Percentiles rank a stretch among this genome's conserved stretches.
These are phyloP conservation scores for Phtheirospermum japonicum DNA, from an alignment of 257 asterid genomes.

Conservation along the genomic window DNA sequence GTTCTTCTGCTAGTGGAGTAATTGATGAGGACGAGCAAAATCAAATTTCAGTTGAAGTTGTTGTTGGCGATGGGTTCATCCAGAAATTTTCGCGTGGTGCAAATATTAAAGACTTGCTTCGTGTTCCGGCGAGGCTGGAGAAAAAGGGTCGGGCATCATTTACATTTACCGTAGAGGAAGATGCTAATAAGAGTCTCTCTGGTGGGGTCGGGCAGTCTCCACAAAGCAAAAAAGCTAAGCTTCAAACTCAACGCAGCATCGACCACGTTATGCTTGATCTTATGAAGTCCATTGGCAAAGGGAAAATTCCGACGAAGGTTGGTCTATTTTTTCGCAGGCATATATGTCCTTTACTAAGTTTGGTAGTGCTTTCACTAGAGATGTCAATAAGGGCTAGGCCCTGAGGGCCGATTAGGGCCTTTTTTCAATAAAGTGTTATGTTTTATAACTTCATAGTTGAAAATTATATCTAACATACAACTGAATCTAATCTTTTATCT, in stretches of 20 bases:
- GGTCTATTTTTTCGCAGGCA: conserved; percentile 19
- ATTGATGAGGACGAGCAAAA: conserved; percentile 54
- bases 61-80: conserved; percentile 55
- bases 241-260: conserved; percentile 52
- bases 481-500: no score
- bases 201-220: conserved; percentile 48
- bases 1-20: conserved; percentile 47
- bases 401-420: no score
- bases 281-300: conserved; percentile 78
- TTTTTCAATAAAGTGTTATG: no score
- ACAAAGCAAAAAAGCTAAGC: conserved; percentile 56
- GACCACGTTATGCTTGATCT: conserved; percentile 82
- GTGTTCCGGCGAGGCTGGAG: conserved; percentile 89
- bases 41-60: conserved; percentile 69
- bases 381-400: no score
- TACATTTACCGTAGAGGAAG: conserved; percentile 81
- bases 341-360: conserved; percentile 1
- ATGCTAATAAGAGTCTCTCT: conserved; percentile 39
- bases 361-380: neutral
- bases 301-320: conserved; percentile 87
- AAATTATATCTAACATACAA: no score
- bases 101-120: conserved; percentile 53
- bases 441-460: no score
- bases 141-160: conserved; percentile 61
- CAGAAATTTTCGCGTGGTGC: conserved; percentile 42